These are phyloP conservation scores for Cladosporium austrohemisphaericum DNA, from an alignment of 2,329 filamentous ascomycete species.

Conservation along the genomic window DNA sequence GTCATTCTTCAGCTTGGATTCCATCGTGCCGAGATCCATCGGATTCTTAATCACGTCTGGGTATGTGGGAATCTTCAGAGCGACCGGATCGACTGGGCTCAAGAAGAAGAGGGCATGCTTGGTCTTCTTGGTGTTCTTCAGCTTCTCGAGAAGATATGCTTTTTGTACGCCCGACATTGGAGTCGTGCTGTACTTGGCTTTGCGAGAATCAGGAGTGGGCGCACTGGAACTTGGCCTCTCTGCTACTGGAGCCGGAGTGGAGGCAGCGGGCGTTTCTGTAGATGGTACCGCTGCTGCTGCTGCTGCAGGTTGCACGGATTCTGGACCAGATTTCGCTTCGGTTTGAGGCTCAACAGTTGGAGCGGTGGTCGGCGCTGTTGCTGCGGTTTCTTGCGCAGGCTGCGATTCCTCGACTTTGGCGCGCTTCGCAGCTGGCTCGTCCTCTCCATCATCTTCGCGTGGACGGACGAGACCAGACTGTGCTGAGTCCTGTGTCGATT, in stretches of 20 bases:
- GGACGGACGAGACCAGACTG: conserved; percentile 56
- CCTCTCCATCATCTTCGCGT: conserved; percentile 66
- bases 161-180: conserved; percentile 58
- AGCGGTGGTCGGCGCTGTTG: conserved; percentile 14
- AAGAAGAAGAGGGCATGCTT: conserved; percentile 74
- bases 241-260: conserved; percentile 20
- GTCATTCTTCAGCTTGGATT: conserved; percentile 69
- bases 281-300: conserved; percentile 13
- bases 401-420: conserved; percentile 63
- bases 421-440: conserved; percentile 73
- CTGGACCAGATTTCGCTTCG: conserved; percentile 13
- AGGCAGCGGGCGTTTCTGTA: conserved; percentile 21
- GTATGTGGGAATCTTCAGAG: conserved; percentile 71
- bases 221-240: conserved; percentile 13
- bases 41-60: conserved; percentile 70
- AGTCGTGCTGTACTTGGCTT: conserved; percentile 34
- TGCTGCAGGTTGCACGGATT: conserved; percentile 2
- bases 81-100: conserved; percentile 71
- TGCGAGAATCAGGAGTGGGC: conserved; percentile 9
- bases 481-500: conserved; percentile 16
- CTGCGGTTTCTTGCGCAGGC: neutral
- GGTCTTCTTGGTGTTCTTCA: conserved; percentile 79
- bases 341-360: conserved; percentile 8
- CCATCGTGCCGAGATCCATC: conserved; percentile 81
- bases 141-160: conserved; percentile 60